Evolutionary conservation across 495 filamentous ascomycete species (phyloP).

Genomic region (Penicillium turbatum): DNA sequence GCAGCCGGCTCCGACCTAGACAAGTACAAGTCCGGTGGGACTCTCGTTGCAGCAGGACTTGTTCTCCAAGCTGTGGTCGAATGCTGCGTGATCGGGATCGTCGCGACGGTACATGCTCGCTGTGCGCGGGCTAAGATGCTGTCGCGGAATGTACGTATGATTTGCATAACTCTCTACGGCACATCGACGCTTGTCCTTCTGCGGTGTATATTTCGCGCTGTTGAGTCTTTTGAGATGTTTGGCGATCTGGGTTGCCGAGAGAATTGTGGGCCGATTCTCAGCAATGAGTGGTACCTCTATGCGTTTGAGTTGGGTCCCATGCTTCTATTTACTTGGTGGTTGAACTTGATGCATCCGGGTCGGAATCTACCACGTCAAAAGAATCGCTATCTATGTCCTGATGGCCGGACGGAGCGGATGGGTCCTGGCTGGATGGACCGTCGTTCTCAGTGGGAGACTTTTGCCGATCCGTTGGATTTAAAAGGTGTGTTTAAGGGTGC

Average conservation of each 20-base stretch:
- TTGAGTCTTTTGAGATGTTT: conserved; percentile 32
- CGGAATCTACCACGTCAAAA: conserved; percentile 29
- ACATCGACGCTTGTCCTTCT: conserved; percentile 34
- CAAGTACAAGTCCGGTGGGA: conserved; percentile 24
- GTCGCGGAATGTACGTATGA: conserved; percentile 30
- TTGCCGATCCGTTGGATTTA: conserved; percentile 35
- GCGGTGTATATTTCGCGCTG: conserved; percentile 38
- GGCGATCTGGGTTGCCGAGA: conserved; percentile 15
- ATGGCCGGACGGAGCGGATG: conserved; percentile 32
- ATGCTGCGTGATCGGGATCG: conserved; percentile 27
- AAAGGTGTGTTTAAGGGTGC: conserved; percentile 23
- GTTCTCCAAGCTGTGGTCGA: conserved; percentile 38
- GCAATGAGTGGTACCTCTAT: conserved; percentile 39
- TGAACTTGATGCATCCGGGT: conserved; percentile 37
- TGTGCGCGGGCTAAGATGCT: conserved; percentile 16
- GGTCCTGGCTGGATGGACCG: conserved; percentile 40
- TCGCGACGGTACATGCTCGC: conserved; percentile 33
- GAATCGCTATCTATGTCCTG: conserved; percentile 28
- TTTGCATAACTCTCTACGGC: conserved; percentile 39
- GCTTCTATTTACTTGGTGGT: conserved; percentile 38
- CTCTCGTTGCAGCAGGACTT: conserved; percentile 32
- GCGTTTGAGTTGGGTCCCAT: conserved; percentile 38
- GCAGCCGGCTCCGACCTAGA: conserved; percentile 16
- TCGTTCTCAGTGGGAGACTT: conserved; percentile 27
- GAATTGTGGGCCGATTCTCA: conserved; percentile 28